Percentiles rank a stretch among this genome's conserved stretches.
Conservation (phyloP, 2,329 filamentous ascomycete species). For the Leptographium galeiforme region DNA sequence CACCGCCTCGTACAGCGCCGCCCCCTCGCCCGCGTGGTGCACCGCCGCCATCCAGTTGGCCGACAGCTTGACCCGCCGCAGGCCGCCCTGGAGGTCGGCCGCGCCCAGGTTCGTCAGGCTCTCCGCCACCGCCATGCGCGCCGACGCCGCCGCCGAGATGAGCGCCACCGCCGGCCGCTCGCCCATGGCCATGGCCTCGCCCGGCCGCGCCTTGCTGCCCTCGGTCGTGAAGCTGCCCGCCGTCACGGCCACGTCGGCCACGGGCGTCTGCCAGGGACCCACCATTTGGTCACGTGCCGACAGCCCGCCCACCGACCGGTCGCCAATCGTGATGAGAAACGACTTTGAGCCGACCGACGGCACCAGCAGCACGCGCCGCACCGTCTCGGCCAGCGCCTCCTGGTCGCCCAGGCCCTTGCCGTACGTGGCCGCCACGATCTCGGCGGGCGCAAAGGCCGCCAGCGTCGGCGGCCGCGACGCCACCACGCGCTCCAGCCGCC, state of each 20-base stretch:
- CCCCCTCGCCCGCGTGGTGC: slow-evolving; percentile 81
- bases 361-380: slow-evolving; percentile 67
- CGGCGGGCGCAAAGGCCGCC: slow-evolving; percentile 55
- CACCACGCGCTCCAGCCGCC: slow-evolving; percentile 66
- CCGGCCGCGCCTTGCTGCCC: slow-evolving; percentile 58
- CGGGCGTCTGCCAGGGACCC: slow-evolving; percentile 88
- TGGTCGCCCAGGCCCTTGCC: slow-evolving; percentile 37
- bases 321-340: slow-evolving; percentile 93
- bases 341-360: slow-evolving; percentile 93
- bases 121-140: slow-evolving; percentile 92
- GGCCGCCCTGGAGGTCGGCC: slow-evolving; percentile 44
- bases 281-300: slow-evolving; percentile 90
- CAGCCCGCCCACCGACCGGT: slow-evolving; percentile 81
- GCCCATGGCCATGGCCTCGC: slow-evolving; percentile 97
- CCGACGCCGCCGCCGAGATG: slow-evolving; percentile 79
- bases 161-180: slow-evolving; percentile 82
- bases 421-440: slow-evolving; percentile 52
- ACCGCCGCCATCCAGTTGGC: slow-evolving; percentile 99
- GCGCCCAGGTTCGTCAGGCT: slow-evolving; percentile 87
- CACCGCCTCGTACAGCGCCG: slow-evolving; percentile 84
- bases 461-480: slow-evolving; percentile 55
- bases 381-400: slow-evolving; percentile 49
- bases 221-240: slow-evolving; percentile 60
- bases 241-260: slow-evolving; percentile 88
- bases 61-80: slow-evolving; percentile 73